Percentiles rank a stretch among this genome's conserved stretches.
Evolutionary conservation across 352 stramenopile genomes (phyloP).

Genomic region (Phytophthora tubulina): DNA sequence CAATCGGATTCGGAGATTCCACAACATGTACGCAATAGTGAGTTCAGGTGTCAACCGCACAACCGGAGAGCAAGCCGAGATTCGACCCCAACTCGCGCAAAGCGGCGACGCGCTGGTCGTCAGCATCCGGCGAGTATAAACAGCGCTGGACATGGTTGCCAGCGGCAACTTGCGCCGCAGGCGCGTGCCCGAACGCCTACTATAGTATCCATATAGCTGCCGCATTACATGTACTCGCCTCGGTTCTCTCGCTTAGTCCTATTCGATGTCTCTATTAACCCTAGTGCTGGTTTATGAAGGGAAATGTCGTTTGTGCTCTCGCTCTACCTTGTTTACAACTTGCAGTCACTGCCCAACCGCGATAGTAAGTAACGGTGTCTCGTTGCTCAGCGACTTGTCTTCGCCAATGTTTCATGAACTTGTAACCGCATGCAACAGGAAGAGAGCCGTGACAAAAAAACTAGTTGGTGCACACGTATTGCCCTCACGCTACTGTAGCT

Average conservation of each 20-base stretch:
- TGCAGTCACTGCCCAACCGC: neutral
- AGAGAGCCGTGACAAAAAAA: no score
- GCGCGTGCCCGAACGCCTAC: no score
- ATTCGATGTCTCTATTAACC: no score
- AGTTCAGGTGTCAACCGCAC: constrained; percentile 19
- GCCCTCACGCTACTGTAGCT: no score
- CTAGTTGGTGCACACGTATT: no score
- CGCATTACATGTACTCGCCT: no score
- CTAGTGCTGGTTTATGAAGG: neutral
- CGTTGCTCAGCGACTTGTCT: no score
- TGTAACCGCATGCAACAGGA: no score
- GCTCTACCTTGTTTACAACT: constrained; percentile 4
- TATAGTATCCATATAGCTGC: no score
- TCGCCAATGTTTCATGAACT: no score
- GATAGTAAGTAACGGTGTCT: neutral
- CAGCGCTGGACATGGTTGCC: neutral
- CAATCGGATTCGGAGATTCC: constrained; percentile 27
- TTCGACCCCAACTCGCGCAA: constrained; percentile 4
- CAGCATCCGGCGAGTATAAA: neutral
- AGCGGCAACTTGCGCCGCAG: neutral
- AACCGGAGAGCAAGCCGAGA: constrained; percentile 16
- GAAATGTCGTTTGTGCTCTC: neutral
- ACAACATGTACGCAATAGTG: neutral
- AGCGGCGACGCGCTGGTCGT: neutral
- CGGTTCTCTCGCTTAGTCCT: no score